phyloP scores from a whole-genome alignment of 768 basidiomycete genomes.

The Tricholoma sp. region DNA sequence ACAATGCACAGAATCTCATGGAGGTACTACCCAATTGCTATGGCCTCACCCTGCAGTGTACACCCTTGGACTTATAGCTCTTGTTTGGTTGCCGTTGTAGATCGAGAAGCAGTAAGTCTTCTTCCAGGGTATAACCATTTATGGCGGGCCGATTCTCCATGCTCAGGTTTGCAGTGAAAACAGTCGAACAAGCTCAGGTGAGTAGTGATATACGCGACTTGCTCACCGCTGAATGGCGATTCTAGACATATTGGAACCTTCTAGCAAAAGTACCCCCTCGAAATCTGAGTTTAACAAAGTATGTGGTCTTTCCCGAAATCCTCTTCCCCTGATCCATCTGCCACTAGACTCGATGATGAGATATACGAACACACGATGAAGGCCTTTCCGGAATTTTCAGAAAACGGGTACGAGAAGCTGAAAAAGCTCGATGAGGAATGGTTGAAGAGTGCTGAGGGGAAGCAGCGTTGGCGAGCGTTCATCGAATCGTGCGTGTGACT shows the following conservation, averaged over 20 bases:
- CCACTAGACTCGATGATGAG: conserved; percentile 78
- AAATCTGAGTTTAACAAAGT: conserved; percentile 82
- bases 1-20: conserved; percentile 85
- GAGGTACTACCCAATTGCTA: conserved; percentile 51
- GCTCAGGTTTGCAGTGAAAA: conserved; percentile 82
- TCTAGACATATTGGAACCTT: conserved; percentile 92
- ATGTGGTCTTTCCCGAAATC: conserved; percentile 4
- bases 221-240: not conserved
- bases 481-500: conserved; percentile 54
- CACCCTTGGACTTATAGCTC: not conserved
- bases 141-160: not conserved
- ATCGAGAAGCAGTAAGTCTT: conserved; percentile 85
- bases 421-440: conserved; percentile 78
- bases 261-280: conserved; percentile 75
- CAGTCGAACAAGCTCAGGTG: conserved; percentile 95
- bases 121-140: not conserved
- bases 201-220: conserved; percentile 15
- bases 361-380: conserved; percentile 74
- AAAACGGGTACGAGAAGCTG: conserved; percentile 40
- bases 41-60: conserved; percentile 3
- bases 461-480: conserved; percentile 88
- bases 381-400: conserved; percentile 77
- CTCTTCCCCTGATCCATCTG: not conserved
- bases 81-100: conserved; percentile 31
- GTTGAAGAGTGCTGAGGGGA: conserved; percentile 86